phyloP scores from a whole-genome alignment of 1,139 yeast genomes.

The Sugiyamaella grinbergsii region DNA sequence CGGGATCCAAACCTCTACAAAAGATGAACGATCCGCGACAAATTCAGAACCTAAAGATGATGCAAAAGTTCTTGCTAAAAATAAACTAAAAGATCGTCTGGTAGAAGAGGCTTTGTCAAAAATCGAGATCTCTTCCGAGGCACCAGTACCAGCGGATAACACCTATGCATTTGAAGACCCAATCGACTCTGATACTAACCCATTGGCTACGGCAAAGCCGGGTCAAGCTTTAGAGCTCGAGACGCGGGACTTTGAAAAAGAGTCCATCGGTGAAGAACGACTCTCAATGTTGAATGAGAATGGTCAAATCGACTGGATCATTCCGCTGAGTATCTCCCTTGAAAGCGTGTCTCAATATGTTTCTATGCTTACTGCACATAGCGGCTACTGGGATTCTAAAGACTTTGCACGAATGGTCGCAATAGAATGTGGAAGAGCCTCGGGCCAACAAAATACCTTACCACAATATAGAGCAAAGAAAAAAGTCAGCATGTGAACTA shows the following conservation, averaged over 20 bases:
- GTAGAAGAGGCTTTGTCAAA: too few relatives aligned
- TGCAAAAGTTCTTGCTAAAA: too few relatives aligned
- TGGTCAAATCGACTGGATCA: conserved; percentile 47
- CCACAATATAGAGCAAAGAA: conserved; percentile 30
- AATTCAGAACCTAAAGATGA: too few relatives aligned
- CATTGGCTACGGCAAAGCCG: conserved; percentile 18
- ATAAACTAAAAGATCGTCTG: too few relatives aligned
- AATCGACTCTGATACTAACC: conserved; percentile 20
- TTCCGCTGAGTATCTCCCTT: conserved; percentile 42
- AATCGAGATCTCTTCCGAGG: too few relatives aligned
- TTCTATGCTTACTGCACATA: conserved; percentile 47
- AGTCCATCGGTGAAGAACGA: conserved; percentile 36
- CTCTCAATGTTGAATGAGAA: conserved; percentile 45
- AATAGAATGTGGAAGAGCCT: conserved; percentile 43
- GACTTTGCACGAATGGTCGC: conserved; percentile 48
- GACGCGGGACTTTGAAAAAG: conserved; percentile 36
- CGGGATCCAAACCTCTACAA: neutral
- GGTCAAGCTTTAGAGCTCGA: conserved; percentile 36
- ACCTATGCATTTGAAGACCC: neutral
- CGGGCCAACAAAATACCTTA: conserved; percentile 29
- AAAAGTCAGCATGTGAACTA: conserved; percentile 7
- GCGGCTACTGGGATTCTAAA: conserved; percentile 46
- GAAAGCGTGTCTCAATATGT: conserved; percentile 44
- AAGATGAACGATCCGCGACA: conserved; percentile 8
- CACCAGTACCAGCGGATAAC: conserved; percentile 7